These are phyloP conservation scores for Isochrysis galbana DNA, from an alignment of 78 protist species.

Conservation along the genomic window DNA sequence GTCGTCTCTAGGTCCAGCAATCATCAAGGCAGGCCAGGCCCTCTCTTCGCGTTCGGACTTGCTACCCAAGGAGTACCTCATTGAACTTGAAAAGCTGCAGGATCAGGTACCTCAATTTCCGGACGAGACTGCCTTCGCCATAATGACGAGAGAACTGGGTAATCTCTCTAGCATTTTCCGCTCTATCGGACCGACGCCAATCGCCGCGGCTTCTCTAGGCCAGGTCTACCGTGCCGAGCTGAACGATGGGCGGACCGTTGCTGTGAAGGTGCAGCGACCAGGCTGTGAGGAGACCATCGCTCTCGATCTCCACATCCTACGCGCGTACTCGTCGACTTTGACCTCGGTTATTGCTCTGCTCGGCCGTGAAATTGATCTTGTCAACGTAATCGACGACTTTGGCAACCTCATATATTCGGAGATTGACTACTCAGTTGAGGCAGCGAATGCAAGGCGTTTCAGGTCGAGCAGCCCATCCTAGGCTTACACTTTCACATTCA, in stretches of 20 bases:
- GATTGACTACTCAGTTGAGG: neutral
- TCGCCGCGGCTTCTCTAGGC: slow-evolving; percentile 11
- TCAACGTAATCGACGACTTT: neutral
- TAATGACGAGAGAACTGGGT: neutral
- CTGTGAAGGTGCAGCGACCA: slow-evolving; percentile 22
- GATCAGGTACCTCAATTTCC: neutral
- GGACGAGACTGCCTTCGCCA: neutral
- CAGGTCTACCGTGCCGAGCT: neutral
- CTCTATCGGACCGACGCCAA: neutral
- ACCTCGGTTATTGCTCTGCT: neutral
- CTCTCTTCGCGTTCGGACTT: slow-evolving; percentile 15
- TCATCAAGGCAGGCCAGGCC: no score
- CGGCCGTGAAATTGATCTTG: neutral
- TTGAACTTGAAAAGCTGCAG: slow-evolving; percentile 24
- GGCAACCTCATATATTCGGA: neutral
- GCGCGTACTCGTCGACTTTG: no score
- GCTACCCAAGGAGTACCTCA: slow-evolving; percentile 5
- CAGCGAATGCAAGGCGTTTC: no score
- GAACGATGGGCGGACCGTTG: neutral
- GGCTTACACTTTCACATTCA: no score
- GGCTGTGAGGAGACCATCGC: neutral
- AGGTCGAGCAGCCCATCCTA: no score
- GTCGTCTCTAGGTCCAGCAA: slow-evolving; percentile 18
- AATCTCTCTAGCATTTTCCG: neutral
- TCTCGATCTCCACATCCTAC: slow-evolving; percentile 3